phyloP scores from a whole-genome alignment of 768 basidiomycete species.

The Rhodocollybia butyracea region DNA sequence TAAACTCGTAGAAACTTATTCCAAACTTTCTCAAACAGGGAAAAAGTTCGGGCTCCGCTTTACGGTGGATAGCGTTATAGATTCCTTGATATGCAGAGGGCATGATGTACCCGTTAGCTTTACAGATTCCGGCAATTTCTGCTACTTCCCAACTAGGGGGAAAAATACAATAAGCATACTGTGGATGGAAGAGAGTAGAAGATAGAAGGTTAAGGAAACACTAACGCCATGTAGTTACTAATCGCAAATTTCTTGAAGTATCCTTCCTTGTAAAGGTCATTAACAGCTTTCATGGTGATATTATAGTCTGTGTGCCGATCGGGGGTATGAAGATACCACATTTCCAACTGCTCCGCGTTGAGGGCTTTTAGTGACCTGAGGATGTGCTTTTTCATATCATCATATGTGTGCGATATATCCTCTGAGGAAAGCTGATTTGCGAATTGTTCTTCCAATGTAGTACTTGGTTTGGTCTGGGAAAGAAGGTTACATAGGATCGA shows the following conservation, averaged over 20 bases:
- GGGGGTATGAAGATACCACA: constrained; percentile 59
- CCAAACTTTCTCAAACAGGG: constrained; percentile 58
- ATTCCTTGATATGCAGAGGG: constrained; percentile 59
- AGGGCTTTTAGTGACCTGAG: constrained; percentile 39
- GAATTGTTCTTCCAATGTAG: neutral
- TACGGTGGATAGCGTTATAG: constrained; percentile 38
- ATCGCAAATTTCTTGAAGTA: constrained; percentile 62
- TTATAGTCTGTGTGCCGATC: constrained; percentile 58
- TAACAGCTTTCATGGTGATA: constrained; percentile 50
- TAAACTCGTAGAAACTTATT: constrained; percentile 54
- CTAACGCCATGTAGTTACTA: constrained; percentile 58
- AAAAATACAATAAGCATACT: neutral
- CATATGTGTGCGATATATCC: neutral
- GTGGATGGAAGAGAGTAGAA: neutral
- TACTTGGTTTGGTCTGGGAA: neutral
- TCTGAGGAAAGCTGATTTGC: neutral
- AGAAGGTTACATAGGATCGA: no score
- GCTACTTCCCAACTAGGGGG: constrained; percentile 54
- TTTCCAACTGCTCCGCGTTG: constrained; percentile 39
- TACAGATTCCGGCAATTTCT: constrained; percentile 58
- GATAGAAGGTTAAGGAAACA: constrained; percentile 22
- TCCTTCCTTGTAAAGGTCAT: constrained; percentile 55
- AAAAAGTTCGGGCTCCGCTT: constrained; percentile 42
- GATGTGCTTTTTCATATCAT: constrained; percentile 5
- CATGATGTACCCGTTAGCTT: constrained; percentile 49